Base-by-base conservation (phyloP, 2,329 filamentous ascomycete genomes). In the Colletotrichum sp. region DNA sequence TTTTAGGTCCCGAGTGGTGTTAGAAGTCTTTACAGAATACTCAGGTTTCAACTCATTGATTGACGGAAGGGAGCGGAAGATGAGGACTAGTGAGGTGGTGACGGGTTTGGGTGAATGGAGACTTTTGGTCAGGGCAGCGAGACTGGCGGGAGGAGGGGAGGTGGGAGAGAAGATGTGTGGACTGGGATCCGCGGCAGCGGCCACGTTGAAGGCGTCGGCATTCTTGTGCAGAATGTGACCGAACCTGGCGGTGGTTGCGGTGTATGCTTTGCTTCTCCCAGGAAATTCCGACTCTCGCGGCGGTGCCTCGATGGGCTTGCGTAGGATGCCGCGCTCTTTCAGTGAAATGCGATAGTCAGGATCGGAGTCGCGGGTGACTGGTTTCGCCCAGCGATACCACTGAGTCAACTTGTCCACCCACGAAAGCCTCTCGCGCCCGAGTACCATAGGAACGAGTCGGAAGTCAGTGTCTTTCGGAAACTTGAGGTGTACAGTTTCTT, bases 211-310 rank as follows among this genome's bases (percentile, higher is more conserved):
- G 8, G 16, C 6, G 34, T 16, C 27, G 27, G 71, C 63, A 43
- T 81, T 78, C 27, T 76, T 66, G 73, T 87, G 86, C 0, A 91
- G 83, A 38, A 90, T 75, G 67, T 89, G 86, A 21, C 90, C 90
- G 76, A 91, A 91, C 4, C 83, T 82, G 13, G 88, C 88, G 4
- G 78, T 80, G 2, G 86, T 85, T 12, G 70, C 21, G 31, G n/a
- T 59, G 38, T 59, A 73, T 31, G 21, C 24, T 54, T 59, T 69
- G 65, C 72, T 69, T 64, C 64, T 73, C 4, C 36, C 13, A 18
- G 18, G 12, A n/a, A 47, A n/a, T 12, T 65, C 33, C 7, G 36
- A n/a, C 9, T 38, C 59, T 13, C 13, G 51, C 5, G 38, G 11
- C n/a, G n/a, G 58, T 4, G 65, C 55, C 21, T 61, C 11, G 72